phyloP scores from a whole-genome alignment of 805 yeast species.

The Sungouiozyma intestinalis region DNA sequence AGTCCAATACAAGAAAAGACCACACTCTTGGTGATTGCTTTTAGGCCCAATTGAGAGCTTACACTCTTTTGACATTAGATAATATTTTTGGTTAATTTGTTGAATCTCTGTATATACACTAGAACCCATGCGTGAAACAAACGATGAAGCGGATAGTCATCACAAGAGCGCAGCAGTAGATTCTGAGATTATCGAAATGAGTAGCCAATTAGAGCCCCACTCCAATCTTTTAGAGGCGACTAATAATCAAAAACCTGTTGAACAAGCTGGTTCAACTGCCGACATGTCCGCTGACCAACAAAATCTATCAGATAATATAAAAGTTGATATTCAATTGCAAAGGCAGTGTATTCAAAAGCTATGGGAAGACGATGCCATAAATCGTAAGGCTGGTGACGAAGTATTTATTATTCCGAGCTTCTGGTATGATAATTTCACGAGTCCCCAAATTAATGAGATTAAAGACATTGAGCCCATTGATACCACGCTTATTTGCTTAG shows the following conservation, averaged over 20 bases:
- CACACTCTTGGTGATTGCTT: no score
- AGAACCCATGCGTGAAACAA: neutral
- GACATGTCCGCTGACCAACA: neutral
- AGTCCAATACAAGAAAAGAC: neutral
- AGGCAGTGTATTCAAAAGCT: conserved; percentile 12
- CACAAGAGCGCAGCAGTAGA: neutral
- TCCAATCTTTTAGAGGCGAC: neutral
- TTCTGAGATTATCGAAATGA: neutral
- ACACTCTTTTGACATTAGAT: no score
- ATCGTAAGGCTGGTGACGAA: conserved; percentile 36
- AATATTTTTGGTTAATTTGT: no score
- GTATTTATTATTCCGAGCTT: conserved; percentile 39
- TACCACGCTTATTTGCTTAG: conserved; percentile 35
- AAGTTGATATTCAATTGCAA: conserved; percentile 7
- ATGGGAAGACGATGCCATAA: conserved; percentile 6
- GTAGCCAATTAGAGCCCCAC: neutral
- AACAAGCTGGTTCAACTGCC: neutral
- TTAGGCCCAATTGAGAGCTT: no score
- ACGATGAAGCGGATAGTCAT: neutral
- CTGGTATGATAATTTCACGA: conserved; percentile 36
- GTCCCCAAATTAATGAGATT: conserved; percentile 19
- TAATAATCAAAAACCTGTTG: neutral
- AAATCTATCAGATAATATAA: neutral
- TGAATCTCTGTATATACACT: neutral
- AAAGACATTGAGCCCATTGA: conserved; percentile 39